A percentile compares a stretch with the other conserved stretches of the same genome.
phyloP scores from a whole-genome alignment of 371 early-diverging fungal species.

The Mortierella sp. region DNA sequence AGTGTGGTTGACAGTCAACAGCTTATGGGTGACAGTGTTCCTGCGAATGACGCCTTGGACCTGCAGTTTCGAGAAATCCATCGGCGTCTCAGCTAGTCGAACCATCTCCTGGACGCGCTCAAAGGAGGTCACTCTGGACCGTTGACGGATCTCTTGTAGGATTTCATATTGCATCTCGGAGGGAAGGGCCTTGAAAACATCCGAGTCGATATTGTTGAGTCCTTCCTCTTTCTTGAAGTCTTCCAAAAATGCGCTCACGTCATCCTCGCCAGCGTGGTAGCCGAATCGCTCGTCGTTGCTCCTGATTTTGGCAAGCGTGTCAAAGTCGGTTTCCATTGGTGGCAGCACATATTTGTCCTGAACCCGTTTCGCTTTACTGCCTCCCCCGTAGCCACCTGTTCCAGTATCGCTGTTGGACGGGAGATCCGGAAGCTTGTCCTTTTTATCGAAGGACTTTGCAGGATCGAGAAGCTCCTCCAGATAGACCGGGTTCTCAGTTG shows the following conservation, averaged over 20 bases:
- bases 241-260: constrained; percentile 31
- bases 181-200: constrained; percentile 83
- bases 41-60: constrained; percentile 88
- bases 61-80: constrained; percentile 94
- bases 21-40: constrained; percentile 88
- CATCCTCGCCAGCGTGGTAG: constrained; percentile 34
- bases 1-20: constrained; percentile 73
- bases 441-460: not conserved
- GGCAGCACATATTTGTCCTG: constrained; percentile 50
- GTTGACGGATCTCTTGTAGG: constrained; percentile 85
- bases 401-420: not conserved
- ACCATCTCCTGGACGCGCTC: constrained; percentile 84
- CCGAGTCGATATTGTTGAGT: constrained; percentile 81
- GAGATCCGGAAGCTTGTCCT: not conserved
- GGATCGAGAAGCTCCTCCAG: constrained; percentile 35
- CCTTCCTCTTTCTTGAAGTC: constrained; percentile 60
- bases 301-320: constrained; percentile 51
- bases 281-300: constrained; percentile 44
- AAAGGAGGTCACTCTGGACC: constrained; percentile 86
- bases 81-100: constrained; percentile 65
- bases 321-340: constrained; percentile 57
- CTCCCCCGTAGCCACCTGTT: constrained; percentile 8
- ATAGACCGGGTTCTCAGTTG: constrained; percentile 59
- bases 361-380: constrained; percentile 42
- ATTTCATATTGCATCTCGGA: constrained; percentile 92